These are phyloP conservation scores for Fusarium clavum DNA, from an alignment of 2,329 filamentous ascomycete species.

Conservation along the genomic window DNA sequence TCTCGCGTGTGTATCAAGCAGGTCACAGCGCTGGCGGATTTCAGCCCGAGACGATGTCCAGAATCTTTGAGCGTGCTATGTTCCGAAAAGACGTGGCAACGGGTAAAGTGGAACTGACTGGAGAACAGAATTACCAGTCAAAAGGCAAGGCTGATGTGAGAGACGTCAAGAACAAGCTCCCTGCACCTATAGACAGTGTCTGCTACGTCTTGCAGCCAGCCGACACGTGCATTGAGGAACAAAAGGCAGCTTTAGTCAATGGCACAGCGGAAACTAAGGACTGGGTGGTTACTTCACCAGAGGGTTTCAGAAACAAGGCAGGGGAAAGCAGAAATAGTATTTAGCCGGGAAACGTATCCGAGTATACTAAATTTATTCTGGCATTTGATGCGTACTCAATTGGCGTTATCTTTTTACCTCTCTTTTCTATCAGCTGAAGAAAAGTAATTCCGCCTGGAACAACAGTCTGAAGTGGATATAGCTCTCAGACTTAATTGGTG, in stretches of 20 bases:
- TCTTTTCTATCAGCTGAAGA: neutral
- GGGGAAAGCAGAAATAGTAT: neutral
- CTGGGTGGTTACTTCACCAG: neutral
- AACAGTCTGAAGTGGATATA: neutral
- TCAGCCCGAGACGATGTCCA: neutral
- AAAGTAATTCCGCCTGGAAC: neutral
- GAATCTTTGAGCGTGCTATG: neutral
- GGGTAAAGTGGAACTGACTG: neutral
- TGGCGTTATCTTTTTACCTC: too few species aligned
- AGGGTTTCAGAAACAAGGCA: too few species aligned
- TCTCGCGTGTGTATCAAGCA: neutral
- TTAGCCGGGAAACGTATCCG: neutral
- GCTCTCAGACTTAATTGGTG: neutral
- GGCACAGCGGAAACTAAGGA: neutral
- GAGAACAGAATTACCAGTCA: neutral
- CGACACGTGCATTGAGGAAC: neutral
- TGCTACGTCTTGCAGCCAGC: neutral
- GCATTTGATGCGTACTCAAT: too few species aligned
- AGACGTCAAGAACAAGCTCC: neutral
- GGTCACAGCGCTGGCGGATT: neutral
- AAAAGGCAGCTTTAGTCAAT: neutral
- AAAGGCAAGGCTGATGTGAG: neutral
- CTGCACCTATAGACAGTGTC: neutral
- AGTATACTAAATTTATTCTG: neutral
- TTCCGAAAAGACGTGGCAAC: neutral